These are phyloP conservation scores for Penicillium sp. DNA, from an alignment of 2,329 filamentous ascomycete genomes.

Conservation along the genomic window DNA sequence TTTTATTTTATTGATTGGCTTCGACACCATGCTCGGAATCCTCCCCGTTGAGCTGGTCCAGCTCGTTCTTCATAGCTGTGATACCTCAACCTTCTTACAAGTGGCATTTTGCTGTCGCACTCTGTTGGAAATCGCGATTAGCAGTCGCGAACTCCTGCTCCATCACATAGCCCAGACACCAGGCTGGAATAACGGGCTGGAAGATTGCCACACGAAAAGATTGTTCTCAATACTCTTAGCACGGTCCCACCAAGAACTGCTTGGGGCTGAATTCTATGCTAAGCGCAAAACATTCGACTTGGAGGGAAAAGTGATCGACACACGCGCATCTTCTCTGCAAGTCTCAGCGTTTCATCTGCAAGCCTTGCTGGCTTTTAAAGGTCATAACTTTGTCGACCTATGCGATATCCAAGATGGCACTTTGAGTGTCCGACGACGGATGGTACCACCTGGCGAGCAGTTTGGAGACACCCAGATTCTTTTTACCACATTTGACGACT, in stretches of 20 bases:
- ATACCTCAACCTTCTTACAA: conserved; percentile 36
- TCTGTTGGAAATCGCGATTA: conserved; percentile 33
- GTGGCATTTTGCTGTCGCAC: conserved; percentile 33
- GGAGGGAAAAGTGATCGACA: conserved; percentile 25
- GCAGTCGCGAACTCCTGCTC: conserved; percentile 32
- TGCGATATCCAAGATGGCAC: conserved; percentile 19
- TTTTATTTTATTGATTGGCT: background rate
- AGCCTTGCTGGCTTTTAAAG: conserved; percentile 28
- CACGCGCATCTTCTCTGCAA: conserved; percentile 31
- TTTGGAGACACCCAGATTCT: conserved; percentile 30
- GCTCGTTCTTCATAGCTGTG: conserved; percentile 32
- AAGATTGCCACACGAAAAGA: conserved; percentile 15
- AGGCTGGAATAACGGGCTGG: conserved; percentile 22
- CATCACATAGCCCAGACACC: conserved; percentile 36
- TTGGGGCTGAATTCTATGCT: conserved; percentile 33
- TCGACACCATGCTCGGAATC: conserved; percentile 25
- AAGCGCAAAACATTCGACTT: conserved; percentile 28
- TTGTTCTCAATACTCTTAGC: conserved; percentile 32
- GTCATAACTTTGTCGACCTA: conserved; percentile 26
- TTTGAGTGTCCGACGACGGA: conserved; percentile 11
- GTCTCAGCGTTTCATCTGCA: conserved; percentile 15
- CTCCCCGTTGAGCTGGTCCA: conserved; percentile 40
- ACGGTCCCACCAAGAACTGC: conserved; percentile 30
- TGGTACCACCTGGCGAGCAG: conserved; percentile 22
- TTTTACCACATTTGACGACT: conserved; percentile 24